These are phyloP conservation scores for Solanum dulcamara DNA, from an alignment of 257 asterid genomes.

Conservation along the genomic window DNA sequence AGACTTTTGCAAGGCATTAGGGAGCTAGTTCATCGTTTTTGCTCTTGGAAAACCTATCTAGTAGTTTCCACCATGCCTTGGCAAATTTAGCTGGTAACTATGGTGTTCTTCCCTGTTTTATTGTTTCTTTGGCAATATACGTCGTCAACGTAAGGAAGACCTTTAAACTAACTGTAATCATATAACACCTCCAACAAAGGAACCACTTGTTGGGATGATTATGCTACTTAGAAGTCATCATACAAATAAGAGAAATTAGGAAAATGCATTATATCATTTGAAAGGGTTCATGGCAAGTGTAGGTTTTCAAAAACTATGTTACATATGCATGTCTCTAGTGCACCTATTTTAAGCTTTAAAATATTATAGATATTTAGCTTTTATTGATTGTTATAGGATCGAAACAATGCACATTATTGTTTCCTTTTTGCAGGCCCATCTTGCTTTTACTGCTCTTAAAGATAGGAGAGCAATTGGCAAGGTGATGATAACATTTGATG, in stretches of 20 bases:
- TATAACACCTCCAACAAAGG: not conserved
- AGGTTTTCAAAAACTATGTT: not conserved
- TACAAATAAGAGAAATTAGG: not conserved
- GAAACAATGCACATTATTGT: not conserved
- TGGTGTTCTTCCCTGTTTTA: not conserved
- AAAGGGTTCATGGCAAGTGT: not conserved
- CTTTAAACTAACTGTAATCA: not conserved
- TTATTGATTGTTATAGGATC: not conserved
- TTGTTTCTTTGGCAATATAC: not conserved
- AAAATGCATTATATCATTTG: not conserved
- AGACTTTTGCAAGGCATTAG: not conserved
- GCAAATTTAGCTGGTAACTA: not conserved
- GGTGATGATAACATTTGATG: conserved; percentile 65
- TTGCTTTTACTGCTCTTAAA: conserved; percentile 72
- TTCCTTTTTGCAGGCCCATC: conserved; percentile 53
- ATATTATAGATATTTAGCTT: not conserved
- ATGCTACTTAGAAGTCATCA: not conserved
- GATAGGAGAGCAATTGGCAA: conserved; percentile 89
- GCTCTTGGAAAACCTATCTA: not conserved
- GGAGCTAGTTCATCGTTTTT: not conserved
- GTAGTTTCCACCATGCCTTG: not conserved
- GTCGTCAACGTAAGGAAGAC: not conserved
- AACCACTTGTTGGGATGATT: not conserved
- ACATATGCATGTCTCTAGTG: not conserved
- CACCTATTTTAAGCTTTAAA: not conserved